These are phyloP conservation scores for Clathrospora elynae DNA, from an alignment of 2,329 filamentous ascomycete genomes.

Conservation along the genomic window DNA sequence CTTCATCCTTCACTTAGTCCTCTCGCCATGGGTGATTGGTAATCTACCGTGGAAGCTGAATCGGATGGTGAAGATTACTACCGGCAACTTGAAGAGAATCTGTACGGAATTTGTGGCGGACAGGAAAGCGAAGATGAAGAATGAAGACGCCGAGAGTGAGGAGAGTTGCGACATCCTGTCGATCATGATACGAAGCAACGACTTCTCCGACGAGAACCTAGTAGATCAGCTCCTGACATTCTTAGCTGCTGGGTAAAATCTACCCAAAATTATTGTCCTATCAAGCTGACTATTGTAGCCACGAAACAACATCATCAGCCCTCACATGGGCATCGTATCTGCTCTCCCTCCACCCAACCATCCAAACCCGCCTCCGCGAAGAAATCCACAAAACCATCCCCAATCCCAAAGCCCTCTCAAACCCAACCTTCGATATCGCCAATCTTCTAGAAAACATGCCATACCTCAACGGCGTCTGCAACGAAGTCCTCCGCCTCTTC, in stretches of 20 bases:
- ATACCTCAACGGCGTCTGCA: conserved; percentile 54
- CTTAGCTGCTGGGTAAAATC: conserved; percentile 58
- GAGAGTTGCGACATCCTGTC: conserved; percentile 52
- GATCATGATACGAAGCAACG: conserved; percentile 57
- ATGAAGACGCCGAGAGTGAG: conserved; percentile 35
- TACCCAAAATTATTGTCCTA: background rate
- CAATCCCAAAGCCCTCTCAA: conserved; percentile 31
- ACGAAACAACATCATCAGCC: conserved; percentile 77
- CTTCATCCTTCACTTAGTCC: conserved; percentile 48
- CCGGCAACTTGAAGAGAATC: conserved; percentile 47
- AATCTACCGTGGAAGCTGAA: conserved; percentile 57
- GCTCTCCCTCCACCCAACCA: conserved; percentile 67
- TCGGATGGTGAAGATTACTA: conserved; percentile 47
- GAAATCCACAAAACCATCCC: conserved; percentile 70
- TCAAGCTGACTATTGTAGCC: conserved; percentile 44
- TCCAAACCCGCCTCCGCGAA: conserved; percentile 69
- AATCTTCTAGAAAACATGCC: conserved; percentile 51
- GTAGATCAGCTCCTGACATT: conserved; percentile 63
- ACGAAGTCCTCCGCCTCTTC: conserved; percentile 49
- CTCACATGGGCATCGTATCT: conserved; percentile 77
- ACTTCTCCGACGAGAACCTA: conserved; percentile 59
- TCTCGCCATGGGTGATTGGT: conserved; percentile 48
- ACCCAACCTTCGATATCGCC: conserved; percentile 36
- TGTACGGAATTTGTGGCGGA: conserved; percentile 56
- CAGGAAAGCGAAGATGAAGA: conserved; percentile 51